Base-by-base conservation (phyloP, 371 early-diverging fungal species). In the Neoconidiobolus thromboides region DNA sequence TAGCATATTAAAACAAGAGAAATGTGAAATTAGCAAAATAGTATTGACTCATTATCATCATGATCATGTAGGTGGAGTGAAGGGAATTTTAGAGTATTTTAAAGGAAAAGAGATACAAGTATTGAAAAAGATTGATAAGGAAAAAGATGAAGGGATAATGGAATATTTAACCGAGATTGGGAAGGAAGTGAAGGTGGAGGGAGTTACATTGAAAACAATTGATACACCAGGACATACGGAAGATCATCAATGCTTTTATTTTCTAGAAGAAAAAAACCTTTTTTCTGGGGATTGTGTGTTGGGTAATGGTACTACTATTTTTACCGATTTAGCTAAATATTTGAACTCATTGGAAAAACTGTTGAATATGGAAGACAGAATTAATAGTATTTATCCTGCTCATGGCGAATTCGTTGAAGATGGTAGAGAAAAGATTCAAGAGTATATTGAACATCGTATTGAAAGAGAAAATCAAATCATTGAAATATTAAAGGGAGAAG, bases 201-300 rank as follows among this genome's bases (percentile, higher is more conserved):
- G 80, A 2, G 73, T 79, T 0, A 82, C 82, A 0, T 63, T 91
- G 26, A 63, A 67, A 3, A 81, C 83, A 0, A 63, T 86, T 7
- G 73, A 78, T 63, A 89, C 93, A 0, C 91, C 91, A 0, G 94
- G 94, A 0, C 93, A 93, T 63, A 79, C 81, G 0, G 62, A 71
- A 42, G 92, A 93, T 62, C 93, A 92, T 64, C 74, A 83, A 53
- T 69, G 79, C 2, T 80, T 91, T 62, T 79, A 65, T 60, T 65
- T 87, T 15, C 76, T 79, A 51, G 82, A 89, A 66, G 89, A 88
- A 56, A 60, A 77, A 15, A 75, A 75, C 7, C 46, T 92, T 1
- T 85, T 91, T 47, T 79, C 85, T 0, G 91, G 88, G 0, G 94
- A 93, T 65, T 80, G 80, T 62, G 76, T 92, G 0, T 69, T 93